Base-by-base conservation (phyloP, 768 basidiomycete genomes). In the Fibroporia radiculosa region DNA sequence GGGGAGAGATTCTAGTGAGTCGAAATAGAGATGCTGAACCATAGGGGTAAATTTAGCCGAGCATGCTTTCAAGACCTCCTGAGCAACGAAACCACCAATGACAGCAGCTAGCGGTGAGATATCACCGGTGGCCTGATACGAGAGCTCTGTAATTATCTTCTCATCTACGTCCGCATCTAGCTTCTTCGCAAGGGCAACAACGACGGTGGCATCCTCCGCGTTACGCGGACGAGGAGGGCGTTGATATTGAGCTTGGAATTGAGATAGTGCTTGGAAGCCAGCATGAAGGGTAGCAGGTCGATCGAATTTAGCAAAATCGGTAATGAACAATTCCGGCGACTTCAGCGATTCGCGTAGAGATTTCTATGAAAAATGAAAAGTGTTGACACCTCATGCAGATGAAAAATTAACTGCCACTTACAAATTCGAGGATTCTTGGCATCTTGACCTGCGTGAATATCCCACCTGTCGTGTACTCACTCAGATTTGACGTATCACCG, bases 391-490 rank as follows among this genome's bases (percentile, higher is more conserved):
- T 19, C 10, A 34, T 31, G 25, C 16, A 29, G 14, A 10, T n/a
- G 20, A 46, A 23, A 38, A 27, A 29, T 52, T 12, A 28, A 39
- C 23, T 14, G 6, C 10, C 13, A 74, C 92, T 58, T 56, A 97
- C 95, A 57, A 97, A 99, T 61, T 92, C 80, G 39, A 97, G 69
- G 40, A 92, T 75, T 68, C 95, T 98, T 8, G 96, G 96, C 92
- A 97, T 95, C 70, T 98, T 99, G 51, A 98, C 93, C 64, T 99
- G 96, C 6, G 89, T 92, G 63, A 97, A 99, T 49, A 93, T 85
- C 28, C 96, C 96, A 20, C 95, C 96, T 23, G 78, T 61, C 53
- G 82, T 78, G 66, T 98, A 98, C 35, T 77, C 72, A 22, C 81
- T 72, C 10, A 96, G 61, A 27, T 73, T 73, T 24, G 82, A 77